Conservation (phyloP, 305 asterid species). For the Fraxinus velutina region DNA sequence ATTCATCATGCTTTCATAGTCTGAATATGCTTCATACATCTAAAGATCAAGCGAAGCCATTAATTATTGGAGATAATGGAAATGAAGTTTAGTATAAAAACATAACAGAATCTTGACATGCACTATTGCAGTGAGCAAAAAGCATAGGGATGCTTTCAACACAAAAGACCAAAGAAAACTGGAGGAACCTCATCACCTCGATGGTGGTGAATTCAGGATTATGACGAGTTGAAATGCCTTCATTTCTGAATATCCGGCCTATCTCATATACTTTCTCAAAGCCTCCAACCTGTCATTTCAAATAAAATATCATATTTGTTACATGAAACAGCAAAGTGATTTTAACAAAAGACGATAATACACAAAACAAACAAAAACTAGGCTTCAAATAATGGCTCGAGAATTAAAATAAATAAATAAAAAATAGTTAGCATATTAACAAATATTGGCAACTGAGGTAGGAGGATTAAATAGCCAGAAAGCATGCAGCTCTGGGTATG, state of each 20-base stretch:
- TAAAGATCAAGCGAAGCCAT: conserved; percentile 31
- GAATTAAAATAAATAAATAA: not conserved
- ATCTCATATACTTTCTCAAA: conserved; percentile 95
- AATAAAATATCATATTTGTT: conserved; percentile 22
- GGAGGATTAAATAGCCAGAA: not conserved
- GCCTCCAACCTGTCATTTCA: conserved; percentile 75
- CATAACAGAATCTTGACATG: not conserved
- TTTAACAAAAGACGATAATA: conserved; percentile 10
- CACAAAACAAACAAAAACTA: not conserved
- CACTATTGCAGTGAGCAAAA: not conserved
- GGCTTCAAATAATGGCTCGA: not conserved
- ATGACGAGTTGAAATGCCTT: conserved; percentile 98
- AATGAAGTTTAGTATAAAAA: conserved; percentile 11
- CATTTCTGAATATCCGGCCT: conserved; percentile 92
- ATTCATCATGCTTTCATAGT: conserved; percentile 94
- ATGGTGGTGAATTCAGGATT: conserved; percentile 99
- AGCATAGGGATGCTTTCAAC: conserved; percentile 7
- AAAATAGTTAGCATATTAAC: not conserved
- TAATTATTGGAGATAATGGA: conserved; percentile 20
- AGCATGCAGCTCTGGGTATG: not conserved
- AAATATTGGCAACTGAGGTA: not conserved
- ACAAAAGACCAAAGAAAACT: conserved; percentile 2
- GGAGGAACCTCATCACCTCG: conserved; percentile 57
- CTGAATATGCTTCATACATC: conserved; percentile 98
- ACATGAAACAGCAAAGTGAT: conserved; percentile 7